Base-by-base conservation (phyloP, 163 green algal species). In the Chlamydomonas reinhardtii region DNA sequence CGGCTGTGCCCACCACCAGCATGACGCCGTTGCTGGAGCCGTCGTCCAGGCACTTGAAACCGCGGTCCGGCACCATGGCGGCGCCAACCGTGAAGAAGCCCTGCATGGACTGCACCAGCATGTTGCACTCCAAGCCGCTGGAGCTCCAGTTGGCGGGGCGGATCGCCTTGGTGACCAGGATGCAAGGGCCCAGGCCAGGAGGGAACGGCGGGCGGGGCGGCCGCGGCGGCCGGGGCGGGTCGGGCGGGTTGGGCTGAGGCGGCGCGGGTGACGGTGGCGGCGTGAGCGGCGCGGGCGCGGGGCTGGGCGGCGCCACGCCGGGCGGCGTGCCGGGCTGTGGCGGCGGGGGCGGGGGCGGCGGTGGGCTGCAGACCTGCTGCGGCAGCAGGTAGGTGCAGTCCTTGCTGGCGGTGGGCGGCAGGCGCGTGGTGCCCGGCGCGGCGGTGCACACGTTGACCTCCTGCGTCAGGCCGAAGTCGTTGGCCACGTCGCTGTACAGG, bases 1-100 rank as follows among this genome's bases (percentile, higher is more conserved):
- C 29, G 68, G 80, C 80, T 25, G 80, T 86, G 59, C 80, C 80
- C 34, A 86, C 80, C 11, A 86, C 80, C 56, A 86, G 29, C 70
- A 86, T 34, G 6, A 73, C 68, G 16, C 80, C 80, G 80, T 86
- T 86, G 17, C 56, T 74, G 19, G 34, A 34, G 35, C 80, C 80
- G 80, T 86, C 70, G 29, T 86, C 70, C 11, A 86, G 59, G 69
- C 80, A 86, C 20, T 22, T 52, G 56, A 86, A 86, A 0, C 9
- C 2, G 6, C 79, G 66, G 52, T 75, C 64, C 1, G 68, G 34
- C 64, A 56, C 6, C 62, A 84, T 25, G 25, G 15, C 14, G 4
- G 76, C 76, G 31, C 74, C 74, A 14, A 64, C 66, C 0, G 76
- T 29, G 76, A 66, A 84, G 76, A 75, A 84, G 43, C 64, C 48